Percentiles rank a stretch among this genome's conserved stretches.
These are phyloP conservation scores for Leucocoprinus sp. DNA, from an alignment of 768 basidiomycete genomes.

Conservation along the genomic window DNA sequence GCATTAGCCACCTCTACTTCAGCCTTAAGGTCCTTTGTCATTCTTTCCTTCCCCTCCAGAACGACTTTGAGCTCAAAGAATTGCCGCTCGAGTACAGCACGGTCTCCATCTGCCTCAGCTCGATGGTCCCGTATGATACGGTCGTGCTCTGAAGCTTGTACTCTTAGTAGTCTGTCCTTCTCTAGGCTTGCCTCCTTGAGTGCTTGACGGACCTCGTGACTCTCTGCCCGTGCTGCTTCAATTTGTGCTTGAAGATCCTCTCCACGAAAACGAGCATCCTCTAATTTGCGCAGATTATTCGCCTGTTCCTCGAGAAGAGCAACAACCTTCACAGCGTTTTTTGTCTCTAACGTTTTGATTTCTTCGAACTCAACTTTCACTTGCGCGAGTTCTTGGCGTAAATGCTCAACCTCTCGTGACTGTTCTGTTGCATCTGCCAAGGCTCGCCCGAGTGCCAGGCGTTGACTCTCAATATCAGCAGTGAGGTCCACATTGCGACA, in stretches of 20 bases:
- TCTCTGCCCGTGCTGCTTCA: constrained; percentile 59
- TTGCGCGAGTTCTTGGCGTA: constrained; percentile 57
- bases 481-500: constrained; percentile 52
- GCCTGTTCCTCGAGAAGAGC: constrained; percentile 70
- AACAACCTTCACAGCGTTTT: constrained; percentile 55
- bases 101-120: constrained; percentile 89
- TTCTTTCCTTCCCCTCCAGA: constrained; percentile 50
- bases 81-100: constrained; percentile 87
- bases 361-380: constrained; percentile 58
- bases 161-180: constrained; percentile 68
- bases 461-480: constrained; percentile 47
- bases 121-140: constrained; percentile 76
- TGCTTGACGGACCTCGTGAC: constrained; percentile 60
- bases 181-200: constrained; percentile 63
- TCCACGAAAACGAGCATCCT: constrained; percentile 65
- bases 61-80: constrained; percentile 63
- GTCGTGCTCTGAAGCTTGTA: constrained; percentile 62
- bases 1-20: constrained; percentile 58
- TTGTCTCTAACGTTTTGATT: constrained; percentile 56
- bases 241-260: constrained; percentile 75
- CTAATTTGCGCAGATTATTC: constrained; percentile 58
- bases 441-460: constrained; percentile 44
- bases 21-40: constrained; percentile 53
- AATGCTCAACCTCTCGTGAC: constrained; percentile 44
- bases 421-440: constrained; percentile 65